Evolutionary conservation across 2,329 filamentous ascomycete species (phyloP).

Genomic region (Fusarium torulosum): DNA sequence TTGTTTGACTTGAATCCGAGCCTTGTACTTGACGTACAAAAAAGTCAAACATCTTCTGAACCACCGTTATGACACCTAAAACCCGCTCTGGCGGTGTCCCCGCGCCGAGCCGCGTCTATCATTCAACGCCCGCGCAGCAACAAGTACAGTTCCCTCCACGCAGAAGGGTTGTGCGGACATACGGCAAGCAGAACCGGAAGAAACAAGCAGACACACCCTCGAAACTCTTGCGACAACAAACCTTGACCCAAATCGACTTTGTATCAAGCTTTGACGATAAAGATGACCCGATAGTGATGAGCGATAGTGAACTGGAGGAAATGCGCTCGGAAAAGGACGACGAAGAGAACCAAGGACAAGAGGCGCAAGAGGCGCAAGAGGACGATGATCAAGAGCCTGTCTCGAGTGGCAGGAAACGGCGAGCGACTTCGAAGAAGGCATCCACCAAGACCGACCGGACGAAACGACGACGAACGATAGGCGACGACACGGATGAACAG

Average conservation of each 20-base stretch:
- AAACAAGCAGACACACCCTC: constrained; percentile 35
- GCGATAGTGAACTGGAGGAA: constrained; percentile 48
- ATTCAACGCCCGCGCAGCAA: constrained; percentile 54
- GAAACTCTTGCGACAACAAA: constrained; percentile 55
- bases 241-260: constrained; percentile 59
- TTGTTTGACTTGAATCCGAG: neutral
- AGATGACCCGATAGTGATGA: constrained; percentile 45
- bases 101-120: constrained; percentile 55
- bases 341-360: constrained; percentile 33
- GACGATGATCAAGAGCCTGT: constrained; percentile 41
- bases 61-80: constrained; percentile 52
- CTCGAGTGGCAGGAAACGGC: constrained; percentile 45
- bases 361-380: constrained; percentile 22
- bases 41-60: neutral
- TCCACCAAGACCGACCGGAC: constrained; percentile 25
- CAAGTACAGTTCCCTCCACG: constrained; percentile 57
- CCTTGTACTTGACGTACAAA: neutral
- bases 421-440: constrained; percentile 26
- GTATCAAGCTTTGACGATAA: constrained; percentile 53
- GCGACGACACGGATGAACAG: constrained; percentile 41
- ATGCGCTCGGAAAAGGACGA: constrained; percentile 38
- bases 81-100: constrained; percentile 56
- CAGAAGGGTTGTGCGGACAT: constrained; percentile 53
- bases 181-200: constrained; percentile 48
- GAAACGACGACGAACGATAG: constrained; percentile 50